These are phyloP conservation scores for Pistacia atlantica DNA, from an alignment of 345 rosid genomes.

Conservation along the genomic window DNA sequence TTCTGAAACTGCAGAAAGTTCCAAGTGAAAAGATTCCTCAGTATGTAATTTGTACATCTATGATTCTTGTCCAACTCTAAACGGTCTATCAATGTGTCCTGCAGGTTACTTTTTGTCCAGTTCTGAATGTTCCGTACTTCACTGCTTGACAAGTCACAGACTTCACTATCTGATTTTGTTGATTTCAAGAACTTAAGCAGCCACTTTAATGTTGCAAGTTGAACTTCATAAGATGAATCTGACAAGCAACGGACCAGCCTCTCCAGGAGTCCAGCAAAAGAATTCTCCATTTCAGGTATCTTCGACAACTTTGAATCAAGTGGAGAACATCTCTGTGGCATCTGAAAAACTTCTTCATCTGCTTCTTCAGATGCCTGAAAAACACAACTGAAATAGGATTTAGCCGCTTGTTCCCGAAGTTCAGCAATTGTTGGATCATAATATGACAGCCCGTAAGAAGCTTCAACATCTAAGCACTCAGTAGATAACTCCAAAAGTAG, in stretches of 20 bases:
- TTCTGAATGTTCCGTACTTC: constrained; percentile 49
- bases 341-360: constrained; percentile 41
- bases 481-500: constrained; percentile 69
- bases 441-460: constrained; percentile 55
- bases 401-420: constrained; percentile 79
- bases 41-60: constrained; percentile 68
- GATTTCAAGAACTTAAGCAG: constrained; percentile 64
- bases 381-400: constrained; percentile 78
- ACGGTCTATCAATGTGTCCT: constrained; percentile 54
- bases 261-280: constrained; percentile 47
- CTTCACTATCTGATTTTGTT: constrained; percentile 35
- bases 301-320: constrained; percentile 28
- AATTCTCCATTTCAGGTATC: constrained; percentile 34
- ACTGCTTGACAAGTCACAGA: constrained; percentile 26
- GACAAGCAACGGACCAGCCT: constrained; percentile 61
- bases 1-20: constrained; percentile 65
- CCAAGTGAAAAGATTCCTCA: constrained; percentile 82
- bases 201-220: constrained; percentile 87
- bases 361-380: constrained; percentile 60
- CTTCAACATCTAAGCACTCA: constrained; percentile 62
- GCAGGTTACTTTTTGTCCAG: constrained; percentile 71
- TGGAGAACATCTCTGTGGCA: constrained; percentile 28
- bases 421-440: constrained; percentile 83
- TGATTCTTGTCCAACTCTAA: constrained; percentile 66
- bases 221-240: constrained; percentile 89